Conservation (phyloP, 306 rosid genomes). For the Glycine tomentella region DNA sequence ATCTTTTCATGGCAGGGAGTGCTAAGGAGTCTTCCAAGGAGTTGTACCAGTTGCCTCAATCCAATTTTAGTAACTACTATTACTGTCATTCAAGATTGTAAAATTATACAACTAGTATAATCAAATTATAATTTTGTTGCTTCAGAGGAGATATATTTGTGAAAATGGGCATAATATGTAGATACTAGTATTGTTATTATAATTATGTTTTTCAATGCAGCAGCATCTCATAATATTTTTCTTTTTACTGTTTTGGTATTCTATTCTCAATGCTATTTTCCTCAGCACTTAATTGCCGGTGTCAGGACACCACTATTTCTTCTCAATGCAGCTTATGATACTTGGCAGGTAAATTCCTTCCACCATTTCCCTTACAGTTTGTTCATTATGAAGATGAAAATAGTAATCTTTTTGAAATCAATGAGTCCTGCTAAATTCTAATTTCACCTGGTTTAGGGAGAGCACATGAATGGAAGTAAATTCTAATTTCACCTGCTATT, state of each 20-base stretch:
- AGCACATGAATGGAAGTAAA: neutral
- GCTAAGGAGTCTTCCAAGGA: conserved; percentile 64
- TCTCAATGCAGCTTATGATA: conserved; percentile 89
- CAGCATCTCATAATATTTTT: conserved; percentile 33
- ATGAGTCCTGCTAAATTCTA: neutral
- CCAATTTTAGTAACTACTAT: conserved; percentile 64
- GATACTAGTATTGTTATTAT: neutral
- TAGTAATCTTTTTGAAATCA: conserved; percentile 7
- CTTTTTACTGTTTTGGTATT: neutral
- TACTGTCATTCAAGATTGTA: conserved; percentile 31
- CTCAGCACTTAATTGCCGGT: conserved; percentile 73
- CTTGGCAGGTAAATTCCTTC: conserved; percentile 78
- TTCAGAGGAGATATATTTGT: conserved; percentile 19
- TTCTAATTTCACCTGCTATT: too few species aligned
- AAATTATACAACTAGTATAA: conserved; percentile 7
- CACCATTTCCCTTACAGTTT: conserved; percentile 24
- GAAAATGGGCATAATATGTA: conserved; percentile 26
- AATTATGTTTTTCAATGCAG: neutral
- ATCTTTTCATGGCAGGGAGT: conserved; percentile 58
- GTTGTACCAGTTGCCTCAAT: conserved; percentile 67
- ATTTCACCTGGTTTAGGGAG: neutral
- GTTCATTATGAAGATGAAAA: conserved; percentile 26
- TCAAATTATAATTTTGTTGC: neutral
- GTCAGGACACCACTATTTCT: conserved; percentile 84
- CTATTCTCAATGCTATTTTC: conserved; percentile 76